A percentile compares a stretch with the other conserved stretches of the same genome.
Conservation (phyloP, 2,329 filamentous ascomycete genomes). For the Colletotrichum spaethianum region DNA sequence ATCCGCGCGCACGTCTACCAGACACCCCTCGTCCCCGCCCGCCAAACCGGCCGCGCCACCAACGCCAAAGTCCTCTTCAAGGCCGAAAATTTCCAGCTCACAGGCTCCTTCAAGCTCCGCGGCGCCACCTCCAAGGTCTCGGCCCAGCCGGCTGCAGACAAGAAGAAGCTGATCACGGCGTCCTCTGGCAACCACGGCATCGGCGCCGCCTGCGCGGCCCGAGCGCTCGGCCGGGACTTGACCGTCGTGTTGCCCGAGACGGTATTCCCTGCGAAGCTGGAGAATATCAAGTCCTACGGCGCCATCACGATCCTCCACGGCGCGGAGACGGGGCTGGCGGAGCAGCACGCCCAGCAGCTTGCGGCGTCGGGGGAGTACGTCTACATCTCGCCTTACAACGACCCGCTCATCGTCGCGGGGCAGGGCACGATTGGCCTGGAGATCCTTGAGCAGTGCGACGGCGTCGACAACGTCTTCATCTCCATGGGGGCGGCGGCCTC, state of each 20-base stretch:
- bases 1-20: conserved; percentile 44
- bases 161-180: conserved; percentile 42
- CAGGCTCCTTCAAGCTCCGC: conserved; percentile 46
- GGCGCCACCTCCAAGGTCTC: conserved; percentile 48
- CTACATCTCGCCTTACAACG: conserved; percentile 47
- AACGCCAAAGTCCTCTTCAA: conserved; percentile 44
- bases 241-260: conserved; percentile 44
- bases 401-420: conserved; percentile 42
- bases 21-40: conserved; percentile 43
- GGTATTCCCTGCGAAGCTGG: conserved; percentile 42
- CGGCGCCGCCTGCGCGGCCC: conserved; percentile 42
- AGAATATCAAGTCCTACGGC: conserved; percentile 44
- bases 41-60: conserved; percentile 8
- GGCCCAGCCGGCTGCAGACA: neutral
- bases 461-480: conserved; percentile 45
- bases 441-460: conserved; percentile 44
- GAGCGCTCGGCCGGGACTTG: conserved; percentile 30
- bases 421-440: conserved; percentile 44
- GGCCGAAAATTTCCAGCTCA: conserved; percentile 47
- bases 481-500: conserved; percentile 46
- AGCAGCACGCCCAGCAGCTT: conserved; percentile 44
- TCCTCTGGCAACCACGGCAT: conserved; percentile 46
- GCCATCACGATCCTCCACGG: conserved; percentile 44
- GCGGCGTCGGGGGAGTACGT: conserved; percentile 43
- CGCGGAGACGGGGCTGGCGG: conserved; percentile 43